These are phyloP conservation scores for Aurinia saxatilis DNA, from an alignment of 345 rosid species.

Conservation along the genomic window DNA sequence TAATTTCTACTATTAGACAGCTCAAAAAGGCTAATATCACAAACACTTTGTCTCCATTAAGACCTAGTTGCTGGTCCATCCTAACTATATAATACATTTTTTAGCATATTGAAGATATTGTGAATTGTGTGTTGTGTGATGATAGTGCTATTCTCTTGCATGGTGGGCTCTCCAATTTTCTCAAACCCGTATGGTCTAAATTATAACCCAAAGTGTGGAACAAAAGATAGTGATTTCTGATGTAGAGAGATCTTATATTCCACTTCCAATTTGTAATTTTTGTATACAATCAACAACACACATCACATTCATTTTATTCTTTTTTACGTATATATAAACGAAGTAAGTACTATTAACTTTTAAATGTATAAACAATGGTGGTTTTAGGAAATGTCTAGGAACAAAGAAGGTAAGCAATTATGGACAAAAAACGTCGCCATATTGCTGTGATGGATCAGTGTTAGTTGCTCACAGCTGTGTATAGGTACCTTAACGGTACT, in stretches of 20 bases:
- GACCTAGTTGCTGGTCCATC: constrained; percentile 4
- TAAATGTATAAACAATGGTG: background rate
- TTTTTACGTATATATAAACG: background rate
- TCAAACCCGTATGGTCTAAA: constrained; percentile 13
- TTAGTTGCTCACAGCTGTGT: constrained; percentile 26
- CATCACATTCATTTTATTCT: constrained; percentile 27
- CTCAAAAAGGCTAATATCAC: constrained; percentile 9
- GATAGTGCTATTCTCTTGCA: constrained; percentile 11
- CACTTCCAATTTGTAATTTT: constrained; percentile 23
- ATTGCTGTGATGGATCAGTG: constrained; percentile 13
- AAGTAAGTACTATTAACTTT: background rate
- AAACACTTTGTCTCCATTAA: background rate
- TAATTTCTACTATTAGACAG: background rate
- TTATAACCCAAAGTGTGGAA: constrained; percentile 11
- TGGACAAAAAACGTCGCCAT: constrained; percentile 16
- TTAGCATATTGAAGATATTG: background rate
- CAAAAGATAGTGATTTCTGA: constrained; percentile 21
- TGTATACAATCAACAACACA: constrained; percentile 24
- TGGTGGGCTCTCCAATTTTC: constrained; percentile 25
- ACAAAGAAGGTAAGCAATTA: background rate
- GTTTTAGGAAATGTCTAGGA: background rate
- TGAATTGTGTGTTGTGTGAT: constrained; percentile 5
- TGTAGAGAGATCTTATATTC: constrained; percentile 26
- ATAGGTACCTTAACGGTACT: constrained; percentile 11
- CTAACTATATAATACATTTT: background rate